Evolutionary conservation across 148 eudicot genomes (phyloP).

Genomic region (Euryodendron excelsum): DNA sequence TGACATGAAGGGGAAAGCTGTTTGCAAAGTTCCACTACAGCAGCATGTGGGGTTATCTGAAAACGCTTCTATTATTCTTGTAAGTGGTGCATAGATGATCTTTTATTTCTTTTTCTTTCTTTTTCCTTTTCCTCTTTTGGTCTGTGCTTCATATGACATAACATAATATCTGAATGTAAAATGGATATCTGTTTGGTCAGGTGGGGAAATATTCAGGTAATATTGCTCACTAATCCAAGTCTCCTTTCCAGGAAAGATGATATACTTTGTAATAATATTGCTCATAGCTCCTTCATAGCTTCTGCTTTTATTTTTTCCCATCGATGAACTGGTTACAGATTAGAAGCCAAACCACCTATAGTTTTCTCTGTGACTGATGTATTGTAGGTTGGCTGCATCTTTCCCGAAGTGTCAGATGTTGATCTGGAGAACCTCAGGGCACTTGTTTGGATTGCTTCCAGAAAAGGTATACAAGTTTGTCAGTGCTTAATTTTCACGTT

Average conservation of each 20-base stretch:
- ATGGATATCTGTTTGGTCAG: not conserved
- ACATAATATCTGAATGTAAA: not conserved
- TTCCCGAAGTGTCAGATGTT: conserved; percentile 36
- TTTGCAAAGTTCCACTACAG: conserved; percentile 54
- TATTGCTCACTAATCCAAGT: not conserved
- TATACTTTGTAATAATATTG: too few relatives aligned
- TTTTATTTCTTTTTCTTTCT: not conserved
- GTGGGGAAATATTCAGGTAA: not conserved
- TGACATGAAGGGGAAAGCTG: conserved; percentile 57
- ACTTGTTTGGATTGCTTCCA: conserved; percentile 40
- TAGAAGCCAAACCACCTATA: not conserved
- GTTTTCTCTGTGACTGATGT: not conserved
- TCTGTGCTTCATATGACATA: not conserved
- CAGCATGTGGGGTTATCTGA: conserved; percentile 35
- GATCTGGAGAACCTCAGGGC: conserved; percentile 52
- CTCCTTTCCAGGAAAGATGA: not conserved
- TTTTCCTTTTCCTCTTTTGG: not conserved
- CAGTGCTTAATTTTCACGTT: not conserved
- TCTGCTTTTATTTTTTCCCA: too few relatives aligned
- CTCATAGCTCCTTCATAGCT: too few relatives aligned
- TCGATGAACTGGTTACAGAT: not conserved
- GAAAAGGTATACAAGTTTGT: conserved; percentile 56
- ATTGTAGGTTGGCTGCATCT: conserved; percentile 53
- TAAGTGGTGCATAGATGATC: too few relatives aligned
- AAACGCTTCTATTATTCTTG: conserved; percentile 38